Base-by-base conservation (phyloP, 106 monocot genomes). In the Platanthera zijinensis region DNA sequence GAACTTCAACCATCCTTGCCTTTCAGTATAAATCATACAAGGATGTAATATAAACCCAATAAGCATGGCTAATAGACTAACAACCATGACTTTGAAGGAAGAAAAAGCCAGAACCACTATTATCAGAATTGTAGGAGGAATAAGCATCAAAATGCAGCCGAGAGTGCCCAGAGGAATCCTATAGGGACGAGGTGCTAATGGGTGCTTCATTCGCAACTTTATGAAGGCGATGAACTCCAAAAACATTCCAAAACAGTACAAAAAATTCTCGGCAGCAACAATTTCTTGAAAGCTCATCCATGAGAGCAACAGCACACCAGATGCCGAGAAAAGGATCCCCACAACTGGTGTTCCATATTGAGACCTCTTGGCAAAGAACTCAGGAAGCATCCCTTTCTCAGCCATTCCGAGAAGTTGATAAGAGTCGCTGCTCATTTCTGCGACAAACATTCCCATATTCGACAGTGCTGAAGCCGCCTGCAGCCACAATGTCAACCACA, bases 361-460 rank as follows among this genome's bases (percentile, higher is more conserved):
- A 3, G 91, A 91, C 64, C 88, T 82, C 84, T 64, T 86, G 28
- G 69, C 51, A 57, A 91, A 91, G 25, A 88, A 80, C 48, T 85
- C 88, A 0, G 91, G 91, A 9, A 91, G 91, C 91, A 91, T 88
- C 56, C 91, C 91, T 21, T 88, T 64, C 74, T 91, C 91, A 1
- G 91, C 91, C 91, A 91, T 91, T 5, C 91, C 91, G n/a, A 91
- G 91, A 49, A 91, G 88, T 47, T 88, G 88, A 48, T 88, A 91
- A n/a, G 91, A 91, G 56, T 91, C 91, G 45, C 91, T 91, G 70
- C 88, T 86, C 91, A 91, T 91, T 80, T 91, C 91, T 1, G 91
- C 82, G 28, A 88, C 72, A 66, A 91, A 91, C 91, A 91, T 91
- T 3, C 91, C 91, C 84, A 86, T 86, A 52, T 91, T 91, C 9